These are phyloP conservation scores for Cercospora sesami DNA, from an alignment of 2,329 filamentous ascomycete species.

Conservation along the genomic window DNA sequence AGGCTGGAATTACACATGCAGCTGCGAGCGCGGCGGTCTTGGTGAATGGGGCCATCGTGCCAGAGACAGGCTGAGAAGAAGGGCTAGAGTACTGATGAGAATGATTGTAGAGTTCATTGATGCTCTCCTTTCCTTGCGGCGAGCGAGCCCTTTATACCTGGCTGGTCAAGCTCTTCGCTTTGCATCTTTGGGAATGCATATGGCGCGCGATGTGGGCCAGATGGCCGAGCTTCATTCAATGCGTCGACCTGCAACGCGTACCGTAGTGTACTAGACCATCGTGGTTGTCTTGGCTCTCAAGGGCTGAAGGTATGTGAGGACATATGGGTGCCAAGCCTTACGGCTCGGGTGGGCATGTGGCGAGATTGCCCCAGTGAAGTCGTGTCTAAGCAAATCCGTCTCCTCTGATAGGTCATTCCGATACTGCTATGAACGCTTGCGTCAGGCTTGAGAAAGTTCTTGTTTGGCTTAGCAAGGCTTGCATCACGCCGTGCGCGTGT, in stretches of 20 bases:
- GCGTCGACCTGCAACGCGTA: not conserved
- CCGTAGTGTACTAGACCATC: not conserved
- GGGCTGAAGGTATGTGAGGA: too few relatives aligned
- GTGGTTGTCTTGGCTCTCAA: not conserved
- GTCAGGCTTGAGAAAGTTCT: not conserved
- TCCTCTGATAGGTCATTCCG: not conserved
- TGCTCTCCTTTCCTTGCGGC: not conserved
- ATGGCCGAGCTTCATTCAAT: not conserved
- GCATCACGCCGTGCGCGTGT: not conserved
- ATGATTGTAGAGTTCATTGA: constrained; percentile 5
- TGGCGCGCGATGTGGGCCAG: not conserved
- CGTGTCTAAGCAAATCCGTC: not conserved
- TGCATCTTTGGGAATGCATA: not conserved
- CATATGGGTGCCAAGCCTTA: not conserved
- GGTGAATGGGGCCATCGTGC: constrained; percentile 21
- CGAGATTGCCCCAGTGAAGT: not conserved
- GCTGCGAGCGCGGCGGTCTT: constrained; percentile 23
- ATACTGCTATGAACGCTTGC: not conserved
- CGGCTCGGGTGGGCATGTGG: not conserved
- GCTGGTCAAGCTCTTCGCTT: not conserved
- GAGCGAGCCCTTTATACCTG: not conserved
- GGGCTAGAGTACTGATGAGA: constrained; percentile 2
- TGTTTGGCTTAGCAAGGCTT: not conserved
- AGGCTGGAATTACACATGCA: constrained; percentile 20
- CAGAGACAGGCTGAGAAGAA: constrained; percentile 8